These are phyloP conservation scores for Cucumis hystrix DNA, from an alignment of 306 rosid species.

Conservation along the genomic window DNA sequence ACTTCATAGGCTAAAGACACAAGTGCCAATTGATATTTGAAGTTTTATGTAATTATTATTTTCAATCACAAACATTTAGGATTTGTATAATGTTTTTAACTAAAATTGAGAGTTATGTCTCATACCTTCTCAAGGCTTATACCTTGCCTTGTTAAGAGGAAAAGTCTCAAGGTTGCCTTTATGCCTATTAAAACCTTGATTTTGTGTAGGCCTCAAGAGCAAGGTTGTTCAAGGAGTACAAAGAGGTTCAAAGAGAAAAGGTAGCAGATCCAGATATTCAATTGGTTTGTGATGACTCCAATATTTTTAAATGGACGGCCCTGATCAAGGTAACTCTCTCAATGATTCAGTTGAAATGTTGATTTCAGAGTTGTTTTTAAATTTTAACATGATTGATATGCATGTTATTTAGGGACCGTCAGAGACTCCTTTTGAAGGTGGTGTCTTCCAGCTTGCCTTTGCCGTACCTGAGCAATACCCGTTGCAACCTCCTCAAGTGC, in stretches of 20 bases:
- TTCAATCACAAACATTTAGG: too few species aligned
- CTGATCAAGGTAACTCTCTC: conserved; percentile 51
- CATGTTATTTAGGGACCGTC: conserved; percentile 61
- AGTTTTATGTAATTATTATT: too few species aligned
- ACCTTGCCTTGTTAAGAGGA: too few species aligned
- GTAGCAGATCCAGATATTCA: conserved; percentile 84
- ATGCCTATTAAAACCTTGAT: too few species aligned
- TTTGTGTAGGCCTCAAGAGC: conserved; percentile 70
- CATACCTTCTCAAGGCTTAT: too few species aligned
- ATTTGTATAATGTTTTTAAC: too few species aligned
- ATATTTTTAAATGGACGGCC: conserved; percentile 92
- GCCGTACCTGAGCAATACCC: conserved; percentile 93
- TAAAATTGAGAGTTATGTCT: too few species aligned
- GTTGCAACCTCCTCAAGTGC: conserved; percentile 94
- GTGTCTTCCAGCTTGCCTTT: conserved; percentile 90
- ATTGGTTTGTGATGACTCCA: conserved; percentile 77
- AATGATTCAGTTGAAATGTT: neutral
- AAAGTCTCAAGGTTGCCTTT: too few species aligned
- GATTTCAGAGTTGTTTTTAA: neutral
- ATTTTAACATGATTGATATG: neutral
- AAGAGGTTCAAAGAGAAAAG: conserved; percentile 94
- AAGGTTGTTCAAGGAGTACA: conserved; percentile 88
- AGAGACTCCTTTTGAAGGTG: conserved; percentile 95
- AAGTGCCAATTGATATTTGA: too few species aligned
- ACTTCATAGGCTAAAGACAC: too few species aligned